Evolutionary conservation across 2,329 filamentous ascomycete genomes (phyloP).

Genomic region (Capronia americana): DNA sequence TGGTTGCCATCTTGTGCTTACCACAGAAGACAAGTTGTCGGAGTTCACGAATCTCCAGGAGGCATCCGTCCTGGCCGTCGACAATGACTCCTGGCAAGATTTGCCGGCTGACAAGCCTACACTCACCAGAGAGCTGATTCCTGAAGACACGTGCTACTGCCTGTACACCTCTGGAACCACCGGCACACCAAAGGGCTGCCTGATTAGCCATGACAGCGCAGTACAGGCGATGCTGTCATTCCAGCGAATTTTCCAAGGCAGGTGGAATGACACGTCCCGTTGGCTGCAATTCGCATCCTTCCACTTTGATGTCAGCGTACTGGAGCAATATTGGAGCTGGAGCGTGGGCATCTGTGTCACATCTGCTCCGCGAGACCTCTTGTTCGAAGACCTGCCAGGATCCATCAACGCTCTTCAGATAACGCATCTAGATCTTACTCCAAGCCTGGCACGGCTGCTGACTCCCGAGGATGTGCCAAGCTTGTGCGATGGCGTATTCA

Average conservation of each 20-base stretch:
- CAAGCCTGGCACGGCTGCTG: conserved; percentile 79
- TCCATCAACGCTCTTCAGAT: conserved; percentile 75
- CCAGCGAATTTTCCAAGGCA: conserved; percentile 73
- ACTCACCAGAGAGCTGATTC: conserved; percentile 46
- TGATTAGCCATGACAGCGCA: conserved; percentile 85
- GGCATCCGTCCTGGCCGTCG: conserved; percentile 55
- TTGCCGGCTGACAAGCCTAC: conserved; percentile 46
- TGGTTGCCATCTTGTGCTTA: conserved; percentile 67
- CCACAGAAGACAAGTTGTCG: conserved; percentile 54
- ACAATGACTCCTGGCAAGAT: conserved; percentile 49
- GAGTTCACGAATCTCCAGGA: conserved; percentile 47
- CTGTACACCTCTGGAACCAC: conserved; percentile 89
- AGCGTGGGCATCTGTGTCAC: conserved; percentile 85
- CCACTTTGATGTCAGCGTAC: conserved; percentile 90
- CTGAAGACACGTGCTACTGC: conserved; percentile 75
- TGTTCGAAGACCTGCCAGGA: conserved; percentile 80
- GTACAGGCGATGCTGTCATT: conserved; percentile 91
- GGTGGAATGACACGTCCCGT: conserved; percentile 75
- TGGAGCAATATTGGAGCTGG: conserved; percentile 97
- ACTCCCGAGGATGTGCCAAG: conserved; percentile 81
- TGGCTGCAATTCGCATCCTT: conserved; percentile 95
- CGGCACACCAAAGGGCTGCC: conserved; percentile 83
- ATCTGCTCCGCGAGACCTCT: conserved; percentile 79
- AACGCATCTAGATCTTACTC: conserved; percentile 91
- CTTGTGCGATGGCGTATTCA: conserved; percentile 83